A percentile compares a stretch with the other conserved stretches of the same genome.
Conservation (phyloP, 305 asterid genomes). For the Rubia occidens region DNA sequence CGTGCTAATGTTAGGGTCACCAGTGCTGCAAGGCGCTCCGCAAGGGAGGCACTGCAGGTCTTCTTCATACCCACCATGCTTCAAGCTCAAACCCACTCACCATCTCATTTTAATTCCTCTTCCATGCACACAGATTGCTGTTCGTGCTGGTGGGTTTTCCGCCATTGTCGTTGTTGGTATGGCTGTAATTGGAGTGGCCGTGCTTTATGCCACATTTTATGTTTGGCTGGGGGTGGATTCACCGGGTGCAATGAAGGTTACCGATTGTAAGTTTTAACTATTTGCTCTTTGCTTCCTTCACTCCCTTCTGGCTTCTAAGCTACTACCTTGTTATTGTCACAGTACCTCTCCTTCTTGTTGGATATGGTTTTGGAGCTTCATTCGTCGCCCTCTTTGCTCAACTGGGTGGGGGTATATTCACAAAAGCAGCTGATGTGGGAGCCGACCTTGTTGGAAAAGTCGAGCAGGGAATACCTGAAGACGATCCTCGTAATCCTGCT, state of each 20-base stretch:
- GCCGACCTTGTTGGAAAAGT: slow-evolving; percentile 99
- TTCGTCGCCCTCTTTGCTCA: slow-evolving; percentile 99
- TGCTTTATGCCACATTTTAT: slow-evolving; percentile 80
- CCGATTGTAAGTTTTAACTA: slow-evolving; percentile 61
- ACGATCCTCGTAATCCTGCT: slow-evolving; percentile 99
- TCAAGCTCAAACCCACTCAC: slow-evolving; percentile 10
- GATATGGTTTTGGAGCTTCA: slow-evolving; percentile 99
- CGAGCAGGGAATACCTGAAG: slow-evolving; percentile 99
- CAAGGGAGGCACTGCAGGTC: slow-evolving; percentile 97
- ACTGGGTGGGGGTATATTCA: slow-evolving; percentile 98
- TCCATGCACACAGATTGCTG: slow-evolving; percentile 64
- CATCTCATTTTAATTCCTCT: slow-evolving; percentile 20
- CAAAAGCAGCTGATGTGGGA: slow-evolving; percentile 99
- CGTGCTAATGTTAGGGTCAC: slow-evolving; percentile 99
- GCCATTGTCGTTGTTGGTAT: slow-evolving; percentile 95
- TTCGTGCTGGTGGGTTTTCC: slow-evolving; percentile 99
- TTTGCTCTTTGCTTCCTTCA: slow-evolving; percentile 20
- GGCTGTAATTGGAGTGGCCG: slow-evolving; percentile 93
- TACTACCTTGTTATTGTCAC: slow-evolving; percentile 24
- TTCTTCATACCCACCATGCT: slow-evolving; percentile 16
- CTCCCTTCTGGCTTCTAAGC: slow-evolving; percentile 12
- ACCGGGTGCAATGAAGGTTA: slow-evolving; percentile 83
- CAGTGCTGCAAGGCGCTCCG: slow-evolving; percentile 98
- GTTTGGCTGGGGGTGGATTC: slow-evolving; percentile 88
- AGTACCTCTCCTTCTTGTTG: slow-evolving; percentile 99